These are phyloP conservation scores for Piloderma croceum DNA, from an alignment of 768 basidiomycete species.

Conservation along the genomic window DNA sequence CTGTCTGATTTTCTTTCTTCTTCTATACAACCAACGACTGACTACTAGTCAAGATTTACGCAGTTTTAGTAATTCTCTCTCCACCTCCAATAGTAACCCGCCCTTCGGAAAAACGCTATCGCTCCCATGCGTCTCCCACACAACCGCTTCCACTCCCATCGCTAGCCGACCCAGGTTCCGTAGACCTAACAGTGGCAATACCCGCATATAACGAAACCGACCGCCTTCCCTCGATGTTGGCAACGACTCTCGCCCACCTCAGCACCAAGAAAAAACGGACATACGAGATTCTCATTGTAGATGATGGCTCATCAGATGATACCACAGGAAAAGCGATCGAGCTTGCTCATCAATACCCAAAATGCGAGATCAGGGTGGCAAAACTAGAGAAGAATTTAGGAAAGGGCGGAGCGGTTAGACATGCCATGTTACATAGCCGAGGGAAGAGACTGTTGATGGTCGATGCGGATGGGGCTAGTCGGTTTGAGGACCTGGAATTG, in stretches of 20 bases:
- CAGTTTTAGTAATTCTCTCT: conserved; percentile 67
- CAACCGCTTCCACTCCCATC: conserved; percentile 52
- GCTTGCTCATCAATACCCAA: conserved; percentile 51
- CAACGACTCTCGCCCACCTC: conserved; percentile 65
- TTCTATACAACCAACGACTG: not conserved
- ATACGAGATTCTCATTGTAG: conserved; percentile 82
- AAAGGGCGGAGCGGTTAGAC: conserved; percentile 90
- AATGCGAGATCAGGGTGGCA: conserved; percentile 69
- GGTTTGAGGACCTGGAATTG: conserved; percentile 77
- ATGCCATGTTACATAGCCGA: conserved; percentile 81
- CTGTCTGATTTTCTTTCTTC: conserved; percentile 29
- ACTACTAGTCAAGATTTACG: conserved; percentile 48
- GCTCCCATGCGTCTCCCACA: conserved; percentile 47
- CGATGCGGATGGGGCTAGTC: conserved; percentile 91
- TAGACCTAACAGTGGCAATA: conserved; percentile 77
- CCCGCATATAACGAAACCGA: conserved; percentile 89
- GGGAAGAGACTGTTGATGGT: conserved; percentile 82
- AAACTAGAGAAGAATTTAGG: conserved; percentile 76
- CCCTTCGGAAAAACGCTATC: conserved; percentile 66
- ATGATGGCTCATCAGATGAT: conserved; percentile 81
- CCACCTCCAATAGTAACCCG: conserved; percentile 59
- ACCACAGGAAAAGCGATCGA: conserved; percentile 62
- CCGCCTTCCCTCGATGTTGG: conserved; percentile 83
- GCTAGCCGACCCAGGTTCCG: conserved; percentile 48
- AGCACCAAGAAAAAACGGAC: conserved; percentile 40